Evolutionary conservation across 2,329 filamentous ascomycete genomes (phyloP), one percentile per base, ranked within the genome.

Genomic region (Thielaviopsis musarum): DNA sequence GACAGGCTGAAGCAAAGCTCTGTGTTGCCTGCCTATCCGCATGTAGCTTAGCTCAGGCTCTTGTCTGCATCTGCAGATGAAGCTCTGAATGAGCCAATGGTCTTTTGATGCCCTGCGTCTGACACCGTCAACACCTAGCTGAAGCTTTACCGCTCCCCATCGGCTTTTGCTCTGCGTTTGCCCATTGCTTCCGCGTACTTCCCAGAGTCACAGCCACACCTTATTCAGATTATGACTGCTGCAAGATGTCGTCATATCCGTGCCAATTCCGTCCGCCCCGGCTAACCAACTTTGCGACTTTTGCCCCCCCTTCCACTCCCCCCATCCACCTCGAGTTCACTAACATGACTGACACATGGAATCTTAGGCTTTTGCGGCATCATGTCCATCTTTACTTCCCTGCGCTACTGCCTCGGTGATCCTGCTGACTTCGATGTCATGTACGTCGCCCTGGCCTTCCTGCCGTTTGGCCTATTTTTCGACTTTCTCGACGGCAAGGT

Each of bases 401-500:
- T 98, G 74, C 88, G 90, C 65, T 97, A 97, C 78, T 93, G 87
- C 71, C 80, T 95, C 63, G 84, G 84, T 63, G 81, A 85, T 64
- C 78, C 85, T 9, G 69, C 77, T 61, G 75, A 85, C 59, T 76
- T 82, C 65, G 76, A 75, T 57, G 85, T 89, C 66, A 75, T 96
- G 59, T 97, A 88, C 80, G 74, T 84, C 38, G 91, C 93, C 1
- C 81, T 98, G 55, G 81, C 76, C 4, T 88, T 96, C 71, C 87
- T 97, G 72, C 91, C 91, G 0, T 88, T 96, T 62, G 91, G 90
- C 5, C 77, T 97, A 13, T 96, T 97, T 76, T 97, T 97, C 71
- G 93, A 98, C 72, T 94, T 95, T 69, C 89, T 97, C 79, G 93
- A 98, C 71, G 93, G 93, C 69, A 93, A 91, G 70, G 91, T 98